Evolutionary conservation across 2,329 filamentous ascomycete genomes (phyloP).

Genomic region (Colletotrichum plurivorum): DNA sequence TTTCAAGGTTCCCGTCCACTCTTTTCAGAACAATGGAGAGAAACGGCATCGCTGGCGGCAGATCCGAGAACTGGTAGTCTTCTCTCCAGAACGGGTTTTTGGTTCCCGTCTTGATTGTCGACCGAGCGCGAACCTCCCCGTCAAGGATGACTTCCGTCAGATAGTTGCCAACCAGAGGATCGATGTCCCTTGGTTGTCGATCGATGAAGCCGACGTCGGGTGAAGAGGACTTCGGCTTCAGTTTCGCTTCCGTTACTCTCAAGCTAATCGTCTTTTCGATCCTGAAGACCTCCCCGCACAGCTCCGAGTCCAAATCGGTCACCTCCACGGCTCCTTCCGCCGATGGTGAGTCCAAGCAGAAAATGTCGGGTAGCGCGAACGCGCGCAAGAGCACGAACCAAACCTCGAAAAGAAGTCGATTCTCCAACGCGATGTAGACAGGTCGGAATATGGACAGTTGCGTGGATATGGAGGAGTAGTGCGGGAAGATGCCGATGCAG

Average conservation of each 20-base stretch:
- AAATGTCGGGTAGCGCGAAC: constrained; percentile 93
- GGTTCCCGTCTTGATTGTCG: constrained; percentile 78
- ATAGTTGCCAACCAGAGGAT: constrained; percentile 75
- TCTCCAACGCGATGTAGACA: constrained; percentile 90
- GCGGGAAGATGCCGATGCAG: constrained; percentile 95
- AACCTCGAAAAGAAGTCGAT: constrained; percentile 91
- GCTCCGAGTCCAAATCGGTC: constrained; percentile 56
- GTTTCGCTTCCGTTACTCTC: constrained; percentile 73
- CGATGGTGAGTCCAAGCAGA: constrained; percentile 70
- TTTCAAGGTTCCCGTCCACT: constrained; percentile 65
- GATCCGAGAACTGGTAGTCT: constrained; percentile 81
- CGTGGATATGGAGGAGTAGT: constrained; percentile 83
- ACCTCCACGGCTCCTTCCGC: constrained; percentile 57
- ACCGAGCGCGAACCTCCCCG: constrained; percentile 83
- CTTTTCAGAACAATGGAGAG: constrained; percentile 81
- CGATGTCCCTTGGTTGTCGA: constrained; percentile 55
- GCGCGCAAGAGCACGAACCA: constrained; percentile 95
- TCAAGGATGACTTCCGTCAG: constrained; percentile 85
- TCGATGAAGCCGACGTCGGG: constrained; percentile 42
- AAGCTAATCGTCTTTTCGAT: constrained; percentile 73
- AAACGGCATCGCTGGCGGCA: constrained; percentile 78
- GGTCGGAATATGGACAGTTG: constrained; percentile 85
- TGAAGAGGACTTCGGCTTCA: constrained; percentile 57
- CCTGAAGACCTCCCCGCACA: constrained; percentile 68
- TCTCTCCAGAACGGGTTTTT: constrained; percentile 87